phyloP scores from a whole-genome alignment of 2,329 filamentous ascomycete genomes.

The Capronia coronata region DNA sequence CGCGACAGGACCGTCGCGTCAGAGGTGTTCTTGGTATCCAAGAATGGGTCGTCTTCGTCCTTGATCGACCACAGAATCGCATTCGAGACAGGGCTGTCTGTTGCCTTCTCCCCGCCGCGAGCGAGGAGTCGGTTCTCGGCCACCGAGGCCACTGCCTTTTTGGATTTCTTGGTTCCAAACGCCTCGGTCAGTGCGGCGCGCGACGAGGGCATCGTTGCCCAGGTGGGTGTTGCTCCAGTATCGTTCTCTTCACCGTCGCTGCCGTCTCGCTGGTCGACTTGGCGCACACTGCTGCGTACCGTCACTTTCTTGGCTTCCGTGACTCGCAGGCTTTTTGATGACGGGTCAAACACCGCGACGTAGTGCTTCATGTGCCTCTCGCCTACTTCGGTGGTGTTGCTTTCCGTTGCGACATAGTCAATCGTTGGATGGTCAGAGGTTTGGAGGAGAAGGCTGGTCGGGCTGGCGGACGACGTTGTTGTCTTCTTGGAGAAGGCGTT shows the following conservation, averaged over 20 bases:
- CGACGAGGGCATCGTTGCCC: conserved; percentile 30
- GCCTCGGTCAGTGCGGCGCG: conserved; percentile 41
- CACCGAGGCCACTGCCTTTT: conserved; percentile 43
- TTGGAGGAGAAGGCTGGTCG: conserved; percentile 50
- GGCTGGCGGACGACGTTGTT: not conserved
- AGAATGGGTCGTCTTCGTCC: conserved; percentile 19
- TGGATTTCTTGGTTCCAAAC: conserved; percentile 47
- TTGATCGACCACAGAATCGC: conserved; percentile 41
- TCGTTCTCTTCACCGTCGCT: conserved; percentile 18
- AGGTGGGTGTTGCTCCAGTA: conserved; percentile 23
- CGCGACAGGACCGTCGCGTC: conserved; percentile 37
- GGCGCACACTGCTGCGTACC: conserved; percentile 45
- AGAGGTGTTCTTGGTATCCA: conserved; percentile 26
- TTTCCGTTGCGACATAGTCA: conserved; percentile 51
- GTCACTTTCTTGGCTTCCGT: conserved; percentile 50
- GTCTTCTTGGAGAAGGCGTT: conserved; percentile 20
- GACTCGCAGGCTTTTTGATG: conserved; percentile 48
- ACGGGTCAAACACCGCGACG: conserved; percentile 54
- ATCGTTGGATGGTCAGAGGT: conserved; percentile 55
- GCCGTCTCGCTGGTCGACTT: conserved; percentile 24
- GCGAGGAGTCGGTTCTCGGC: conserved; percentile 45
- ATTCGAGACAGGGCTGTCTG: conserved; percentile 37
- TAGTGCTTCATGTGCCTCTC: conserved; percentile 55
- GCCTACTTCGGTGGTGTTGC: conserved; percentile 40
- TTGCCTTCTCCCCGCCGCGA: conserved; percentile 33